Base-by-base conservation (phyloP, 2,329 filamentous ascomycete genomes). In the Magnaporthiopsis rhizophila region DNA sequence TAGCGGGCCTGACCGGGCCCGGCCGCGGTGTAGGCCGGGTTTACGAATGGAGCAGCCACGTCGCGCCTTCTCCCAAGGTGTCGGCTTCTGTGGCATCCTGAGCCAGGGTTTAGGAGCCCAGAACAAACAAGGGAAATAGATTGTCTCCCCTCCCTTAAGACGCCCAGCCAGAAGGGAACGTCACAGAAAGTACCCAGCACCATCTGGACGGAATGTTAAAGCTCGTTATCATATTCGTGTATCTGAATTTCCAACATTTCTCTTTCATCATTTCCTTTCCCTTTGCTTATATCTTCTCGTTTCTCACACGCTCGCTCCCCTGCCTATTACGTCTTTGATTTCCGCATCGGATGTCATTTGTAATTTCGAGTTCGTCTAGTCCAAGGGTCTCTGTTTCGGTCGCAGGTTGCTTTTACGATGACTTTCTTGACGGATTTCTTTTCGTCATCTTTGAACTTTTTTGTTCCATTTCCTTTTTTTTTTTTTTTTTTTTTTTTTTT, bases 11-110 rank as follows among this genome's bases (percentile, higher is more conserved):
- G 56, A 76, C 74, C 56, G 79, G 79, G 5, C 73, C 74, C 34
- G 79, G 77, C 0, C 74, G 77, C 45, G 81, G 81, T 12, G 76
- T 79, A 76, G 75, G 78, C 67, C 75, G 81, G 8, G 81, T 84
- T 24, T 73, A 72, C 58, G 79, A 82, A 65, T 84, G 81, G 81
- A 75, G 75, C 65, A 76, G 73, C 57, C 81, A 80, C 71, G 78
- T 84, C 21, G 75, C 77, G 66, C 77, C 76, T 8, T 80, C 28
- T 26, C 26, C 61, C 13, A 32, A 58, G 26, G 26, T 32, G 57
- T 12, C 57, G 57, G 57, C 57, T 11, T 28, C 57, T 58, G 57
- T 58, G 32, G 60, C 60, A 53, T 53, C 45, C 18, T 53, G 45
- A 53, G 45, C 45, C 45, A n/a, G 9, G 8, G 45, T 24, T 24